Evolutionary conservation across 148 eudicot species (phyloP), one percentile per base, ranked within the genome.

Genomic region (Fagopyrum esculentum): DNA sequence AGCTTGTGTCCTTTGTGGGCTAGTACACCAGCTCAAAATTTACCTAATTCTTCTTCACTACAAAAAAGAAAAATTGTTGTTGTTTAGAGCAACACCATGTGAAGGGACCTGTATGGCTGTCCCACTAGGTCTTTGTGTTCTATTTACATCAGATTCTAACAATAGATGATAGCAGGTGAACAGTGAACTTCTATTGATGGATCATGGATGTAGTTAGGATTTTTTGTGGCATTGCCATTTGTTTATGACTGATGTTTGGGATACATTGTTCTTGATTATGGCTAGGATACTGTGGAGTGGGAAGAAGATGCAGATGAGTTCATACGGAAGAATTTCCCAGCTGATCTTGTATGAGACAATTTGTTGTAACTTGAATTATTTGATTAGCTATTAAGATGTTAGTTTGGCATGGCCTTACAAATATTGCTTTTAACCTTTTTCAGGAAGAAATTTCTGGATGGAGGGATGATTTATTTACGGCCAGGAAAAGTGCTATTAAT

Each of bases 231-330:
- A 66, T 66, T 66, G 47, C 17, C 68, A 61, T 61, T 61, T 61
- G 15, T 10, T 4, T 66, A 13, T 40, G 7, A 40, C 71, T 66
- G 47, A 66, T 66, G 13, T 40, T 66, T 61, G 68, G 71, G 19
- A 3, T 12, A 66, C 17, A 35, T 66, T 66, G 17, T 66, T 66
- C 47, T 73, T 73, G 52, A 45, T 73, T 71, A 43, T 78, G 77
- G 73, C 79, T 77, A 90, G 96, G 96, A 91, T 80, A 81, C 69
- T 35, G 56, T 76, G 82, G 96, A 91, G 76, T 91, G 96, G 96
- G 96, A 89, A 81, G 93, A 89, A 83, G 96, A 91, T 80, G 80
- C 93, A 54, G 91, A 91, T 69, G 96, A 91, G 73, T 91, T 85
- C 81, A 78, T 91, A 40, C 82, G 96, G 83, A 91, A 89, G 80